These are phyloP conservation scores for Gremmenia infestans DNA, from an alignment of 2,329 filamentous ascomycete species.

Conservation along the genomic window DNA sequence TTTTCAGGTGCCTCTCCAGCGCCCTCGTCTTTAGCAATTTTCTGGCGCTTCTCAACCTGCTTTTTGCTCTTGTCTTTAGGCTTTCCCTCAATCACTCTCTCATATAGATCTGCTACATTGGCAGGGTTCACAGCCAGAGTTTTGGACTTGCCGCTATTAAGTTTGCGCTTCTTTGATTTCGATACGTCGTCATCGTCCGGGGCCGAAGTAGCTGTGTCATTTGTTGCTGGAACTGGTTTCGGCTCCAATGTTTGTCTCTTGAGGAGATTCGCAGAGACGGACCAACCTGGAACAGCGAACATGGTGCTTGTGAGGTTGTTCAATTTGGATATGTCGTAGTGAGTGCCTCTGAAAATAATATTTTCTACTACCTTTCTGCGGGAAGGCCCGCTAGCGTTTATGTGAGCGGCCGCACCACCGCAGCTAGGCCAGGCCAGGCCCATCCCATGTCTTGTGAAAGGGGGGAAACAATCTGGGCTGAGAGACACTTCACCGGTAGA, in stretches of 20 bases:
- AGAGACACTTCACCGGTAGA: no score
- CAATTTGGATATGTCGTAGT: neutral
- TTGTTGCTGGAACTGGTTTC: conserved; percentile 12
- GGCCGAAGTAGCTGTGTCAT: conserved; percentile 26
- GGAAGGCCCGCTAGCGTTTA: neutral
- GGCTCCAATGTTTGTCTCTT: conserved; percentile 53
- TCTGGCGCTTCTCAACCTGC: conserved; percentile 24
- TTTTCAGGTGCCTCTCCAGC: conserved; percentile 3
- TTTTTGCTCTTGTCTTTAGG: conserved; percentile 32
- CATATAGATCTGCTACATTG: conserved; percentile 76
- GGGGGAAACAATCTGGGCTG: no score
- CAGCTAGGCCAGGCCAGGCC: no score
- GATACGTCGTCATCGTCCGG: conserved; percentile 21
- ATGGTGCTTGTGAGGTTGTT: conserved; percentile 40
- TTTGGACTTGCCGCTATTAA: conserved; percentile 46
- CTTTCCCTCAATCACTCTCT: conserved; percentile 70
- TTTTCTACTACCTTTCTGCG: conserved; percentile 1
- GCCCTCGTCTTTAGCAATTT: conserved; percentile 18
- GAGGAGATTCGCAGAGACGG: conserved; percentile 65
- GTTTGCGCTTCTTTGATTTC: conserved; percentile 47
- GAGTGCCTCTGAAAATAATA: neutral
- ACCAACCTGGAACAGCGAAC: conserved; percentile 95
- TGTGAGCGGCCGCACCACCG: neutral
- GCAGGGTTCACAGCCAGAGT: conserved; percentile 54
- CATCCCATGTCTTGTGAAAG: no score